phyloP scores from a whole-genome alignment of 1,284 basidiomycete genomes.

The Anthracocystis setariae region DNA sequence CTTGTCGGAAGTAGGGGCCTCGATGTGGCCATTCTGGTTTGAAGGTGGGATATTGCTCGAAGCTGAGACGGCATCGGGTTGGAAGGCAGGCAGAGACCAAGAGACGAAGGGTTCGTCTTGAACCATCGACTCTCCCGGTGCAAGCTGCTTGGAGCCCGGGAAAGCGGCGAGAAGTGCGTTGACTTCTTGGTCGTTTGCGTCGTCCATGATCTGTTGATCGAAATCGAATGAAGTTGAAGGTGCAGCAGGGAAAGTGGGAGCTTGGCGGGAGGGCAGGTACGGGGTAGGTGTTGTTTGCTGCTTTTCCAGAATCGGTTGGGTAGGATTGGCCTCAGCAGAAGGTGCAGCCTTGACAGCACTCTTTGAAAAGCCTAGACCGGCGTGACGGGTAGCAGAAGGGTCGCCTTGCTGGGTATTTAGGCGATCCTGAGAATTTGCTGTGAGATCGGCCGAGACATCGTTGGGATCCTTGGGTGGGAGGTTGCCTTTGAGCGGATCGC shows the following conservation, averaged over 20 bases:
- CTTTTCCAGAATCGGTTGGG: not conserved
- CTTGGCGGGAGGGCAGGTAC: slow-evolving; percentile 18
- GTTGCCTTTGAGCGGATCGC: slow-evolving; percentile 36
- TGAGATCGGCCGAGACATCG: slow-evolving; percentile 5
- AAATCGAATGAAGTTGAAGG: slow-evolving; percentile 16
- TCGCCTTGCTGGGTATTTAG: slow-evolving; percentile 10
- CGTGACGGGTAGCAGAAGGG: slow-evolving; percentile 20
- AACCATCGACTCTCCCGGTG: slow-evolving; percentile 40
- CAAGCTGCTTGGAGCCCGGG: slow-evolving; percentile 50
- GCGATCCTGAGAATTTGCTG: slow-evolving; percentile 10
- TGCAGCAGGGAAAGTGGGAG: slow-evolving; percentile 7
- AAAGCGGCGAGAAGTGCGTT: slow-evolving; percentile 45
- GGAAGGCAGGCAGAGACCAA: slow-evolving; percentile 32
- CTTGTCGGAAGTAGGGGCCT: not conserved
- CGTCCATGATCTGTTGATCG: not conserved
- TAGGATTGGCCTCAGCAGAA: not conserved
- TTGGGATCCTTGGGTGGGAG: slow-evolving; percentile 20
- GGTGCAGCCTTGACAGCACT: slow-evolving; percentile 12
- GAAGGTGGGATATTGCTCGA: not conserved
- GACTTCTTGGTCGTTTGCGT: slow-evolving; percentile 37
- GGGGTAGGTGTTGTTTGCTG: slow-evolving; percentile 13
- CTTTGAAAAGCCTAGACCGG: slow-evolving; percentile 51
- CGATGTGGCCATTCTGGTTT: not conserved
- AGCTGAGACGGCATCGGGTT: slow-evolving; percentile 5
- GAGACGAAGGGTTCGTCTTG: slow-evolving; percentile 17